Percentiles rank a stretch among this genome's conserved stretches.
These are phyloP conservation scores for Apiospora sp. DNA, from an alignment of 2,329 filamentous ascomycete species.

Conservation along the genomic window DNA sequence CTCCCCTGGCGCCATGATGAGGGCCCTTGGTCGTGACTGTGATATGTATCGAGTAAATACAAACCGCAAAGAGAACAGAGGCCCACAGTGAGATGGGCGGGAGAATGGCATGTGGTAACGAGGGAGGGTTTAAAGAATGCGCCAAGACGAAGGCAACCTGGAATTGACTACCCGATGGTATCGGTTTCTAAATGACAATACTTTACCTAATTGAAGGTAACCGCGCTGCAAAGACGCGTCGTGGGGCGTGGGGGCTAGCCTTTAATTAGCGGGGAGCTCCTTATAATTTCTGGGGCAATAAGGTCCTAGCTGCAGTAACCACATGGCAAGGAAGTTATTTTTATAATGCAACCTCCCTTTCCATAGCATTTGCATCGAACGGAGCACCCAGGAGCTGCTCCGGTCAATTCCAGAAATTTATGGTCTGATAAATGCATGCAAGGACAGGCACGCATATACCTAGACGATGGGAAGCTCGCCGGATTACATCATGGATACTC, in stretches of 20 bases:
- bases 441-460: no score
- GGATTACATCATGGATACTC: no score
- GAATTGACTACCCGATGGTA: not conserved
- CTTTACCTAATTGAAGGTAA: not conserved
- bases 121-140: not conserved
- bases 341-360: not conserved
- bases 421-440: no score
- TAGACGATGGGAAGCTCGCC: no score
- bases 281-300: not conserved
- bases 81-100: not conserved
- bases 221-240: constrained; percentile 4
- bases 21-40: not conserved
- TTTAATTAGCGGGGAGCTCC: constrained; percentile 10
- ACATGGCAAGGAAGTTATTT: not conserved
- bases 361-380: no score
- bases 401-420: no score
- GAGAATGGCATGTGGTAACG: not conserved
- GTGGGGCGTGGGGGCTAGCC: constrained; percentile 7
- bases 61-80: not conserved
- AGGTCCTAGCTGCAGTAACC: not conserved
- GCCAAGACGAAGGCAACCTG: not conserved
- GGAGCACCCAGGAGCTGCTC: no score
- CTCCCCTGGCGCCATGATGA: not conserved
- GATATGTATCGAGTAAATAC: not conserved
- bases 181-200: not conserved